Evolutionary conservation across 2,329 filamentous ascomycete species (phyloP), one percentile per base, ranked within the genome.

Genomic region (Ilyonectria sp.): DNA sequence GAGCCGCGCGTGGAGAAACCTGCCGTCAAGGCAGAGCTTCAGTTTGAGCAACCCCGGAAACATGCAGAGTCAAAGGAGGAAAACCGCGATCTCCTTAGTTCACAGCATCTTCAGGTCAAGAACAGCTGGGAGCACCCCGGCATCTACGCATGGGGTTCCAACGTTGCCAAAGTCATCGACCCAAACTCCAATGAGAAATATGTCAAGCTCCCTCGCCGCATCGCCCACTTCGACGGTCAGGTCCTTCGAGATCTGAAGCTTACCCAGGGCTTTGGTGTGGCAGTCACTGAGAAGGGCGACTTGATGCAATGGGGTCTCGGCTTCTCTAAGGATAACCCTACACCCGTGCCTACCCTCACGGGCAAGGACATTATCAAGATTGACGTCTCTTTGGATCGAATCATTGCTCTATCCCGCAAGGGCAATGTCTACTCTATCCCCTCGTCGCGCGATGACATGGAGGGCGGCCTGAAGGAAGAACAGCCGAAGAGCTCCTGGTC

Each of bases 101-200:
- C 93, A 11, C 94, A 97, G 79, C 94, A 97, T 81, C 83, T 94
- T 6, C 95, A 98, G 82, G 93, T 97, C 65, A 94, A 93, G 82
- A 90, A 89, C 77, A 97, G 93, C 80, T 90, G 88, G 86, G 89
- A 90, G 80, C 91, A 93, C 67, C 95, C 96, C 0, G 96, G 95
- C 2, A 92, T 98, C 0, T 98, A 97, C 81, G 90, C 92, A 6
- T 99, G 96, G 95, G 96, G 96, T 0, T 94, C 92, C 19, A 99
- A 99, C 76, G 84, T 85, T 17, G 94, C 94, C 67, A 89, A 88
- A 73, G 95, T 97, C n/a, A 93, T 93, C 43, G 94, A 95, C 47
- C 94, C 95, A 1, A 91, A 92, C 69, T 95, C 93, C 9, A 87
- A 92, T 58, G 94, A 97, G 61, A 83, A 85, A 33, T 88, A 91